Conservation (phyloP, 805 yeast genomes). For the Naumovozyma castellii region DNA sequence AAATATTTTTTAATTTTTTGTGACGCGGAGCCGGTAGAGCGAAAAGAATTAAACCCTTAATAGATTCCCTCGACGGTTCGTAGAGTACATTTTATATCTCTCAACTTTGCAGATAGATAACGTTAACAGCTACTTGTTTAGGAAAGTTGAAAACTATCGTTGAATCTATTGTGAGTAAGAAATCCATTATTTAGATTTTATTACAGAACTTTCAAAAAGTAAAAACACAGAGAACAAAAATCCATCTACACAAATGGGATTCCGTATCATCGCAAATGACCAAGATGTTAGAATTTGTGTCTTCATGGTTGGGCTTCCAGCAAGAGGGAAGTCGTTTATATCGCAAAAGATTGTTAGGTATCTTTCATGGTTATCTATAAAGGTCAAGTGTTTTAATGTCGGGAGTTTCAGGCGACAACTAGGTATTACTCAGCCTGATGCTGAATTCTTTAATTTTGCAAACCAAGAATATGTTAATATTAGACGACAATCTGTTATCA, state of each 20-base stretch:
- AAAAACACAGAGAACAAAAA: neutral
- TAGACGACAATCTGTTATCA: slow-evolving; percentile 59
- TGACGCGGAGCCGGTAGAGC: too few relatives aligned
- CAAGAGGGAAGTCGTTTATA: slow-evolving; percentile 88
- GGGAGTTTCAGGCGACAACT: slow-evolving; percentile 71
- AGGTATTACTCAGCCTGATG: slow-evolving; percentile 41
- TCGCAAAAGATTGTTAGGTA: slow-evolving; percentile 91
- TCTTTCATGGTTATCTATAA: slow-evolving; percentile 82
- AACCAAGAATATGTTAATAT: slow-evolving; percentile 56
- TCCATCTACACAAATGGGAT: slow-evolving; percentile 12
- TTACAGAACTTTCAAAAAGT: neutral
- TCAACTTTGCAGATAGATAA: too few relatives aligned
- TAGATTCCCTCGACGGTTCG: too few relatives aligned
- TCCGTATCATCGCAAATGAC: slow-evolving; percentile 34
- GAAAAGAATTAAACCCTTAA: too few relatives aligned
- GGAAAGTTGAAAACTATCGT: too few relatives aligned
- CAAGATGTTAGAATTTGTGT: slow-evolving; percentile 69
- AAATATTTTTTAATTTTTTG: too few relatives aligned
- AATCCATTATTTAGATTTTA: too few relatives aligned
- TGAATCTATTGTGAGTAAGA: too few relatives aligned
- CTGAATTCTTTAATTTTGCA: slow-evolving; percentile 64
- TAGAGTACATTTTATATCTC: too few relatives aligned
- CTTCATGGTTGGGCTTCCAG: slow-evolving; percentile 81
- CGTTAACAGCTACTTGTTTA: too few relatives aligned
- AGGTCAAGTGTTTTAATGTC: slow-evolving; percentile 80